Base-by-base conservation (phyloP, 306 rosid genomes). In the Citrullus amarus region DNA sequence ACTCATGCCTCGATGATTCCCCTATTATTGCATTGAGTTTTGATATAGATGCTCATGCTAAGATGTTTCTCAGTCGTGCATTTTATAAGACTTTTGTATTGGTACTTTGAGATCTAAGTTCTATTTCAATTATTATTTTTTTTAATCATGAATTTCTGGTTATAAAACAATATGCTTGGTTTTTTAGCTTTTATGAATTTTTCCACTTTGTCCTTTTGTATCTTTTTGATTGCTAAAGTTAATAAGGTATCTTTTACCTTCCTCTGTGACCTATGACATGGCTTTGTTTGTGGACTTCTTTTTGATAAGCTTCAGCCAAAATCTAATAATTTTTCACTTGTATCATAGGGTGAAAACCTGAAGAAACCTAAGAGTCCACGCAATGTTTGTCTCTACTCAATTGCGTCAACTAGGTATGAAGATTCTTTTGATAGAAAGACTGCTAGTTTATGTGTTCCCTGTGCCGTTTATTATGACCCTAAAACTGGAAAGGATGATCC, bases 371-470 rank as follows among this genome's bases (percentile, higher is more conserved):
- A 97, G 54, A 22, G 25, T 62, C 96, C 93, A 3, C 78, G 92
- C 66, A 95, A 91, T 87, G 98, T 95, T 62, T 89, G 98, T 30
- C 88, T 95, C 17, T 95, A 95, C 87, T 92, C 98, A 11, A 95
- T 95, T 83, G 98, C 98, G 72, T 95, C 98, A 46, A 25, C 98
- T 39, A 88, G 98, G 89, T 95, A 91, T 88, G 97, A 97, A 79
- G 98, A 92, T 76, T 65, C 3, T 80, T 92, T 92, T 68, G 96
- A 95, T 84, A 97, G 98, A 36, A 92, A 84, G 85, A 95, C 98
- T 67, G 94, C 97, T 75, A 95, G 98, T 82, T 89, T 95, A 75
- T 95, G 98, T 50, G 97, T 95, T 56, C 96, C 97, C 5, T 97
- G 97, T 79, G 97, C 98, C 82, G 90, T 95, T 80, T 95, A 91